Percentiles rank a stretch among this genome's conserved stretches.
phyloP scores from a whole-genome alignment of 2,329 filamentous ascomycete species.

The Stylonectria norvegica region DNA sequence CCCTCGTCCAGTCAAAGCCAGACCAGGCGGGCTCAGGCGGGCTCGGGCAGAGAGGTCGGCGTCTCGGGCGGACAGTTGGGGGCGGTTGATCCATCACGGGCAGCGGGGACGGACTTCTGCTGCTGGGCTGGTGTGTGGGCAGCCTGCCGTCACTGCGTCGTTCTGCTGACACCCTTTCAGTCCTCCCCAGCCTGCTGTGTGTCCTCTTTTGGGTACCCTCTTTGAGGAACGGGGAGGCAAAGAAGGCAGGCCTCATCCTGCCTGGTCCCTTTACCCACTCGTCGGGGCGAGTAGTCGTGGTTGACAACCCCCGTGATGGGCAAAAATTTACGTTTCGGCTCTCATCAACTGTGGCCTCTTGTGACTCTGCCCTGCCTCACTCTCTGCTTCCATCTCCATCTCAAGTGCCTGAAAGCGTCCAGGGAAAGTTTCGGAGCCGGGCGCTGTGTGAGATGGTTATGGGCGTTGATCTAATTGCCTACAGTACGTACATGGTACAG shows the following conservation, averaged over 20 bases:
- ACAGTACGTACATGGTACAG: no score
- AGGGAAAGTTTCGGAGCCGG: conserved; percentile 13
- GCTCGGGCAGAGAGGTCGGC: no score
- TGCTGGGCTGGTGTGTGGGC: conserved; percentile 11
- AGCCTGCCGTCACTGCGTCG: conserved; percentile 9
- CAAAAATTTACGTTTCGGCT: conserved; percentile 14
- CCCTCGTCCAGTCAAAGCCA: no score
- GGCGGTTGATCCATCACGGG: conserved; percentile 10
- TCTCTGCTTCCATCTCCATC: conserved; percentile 11
- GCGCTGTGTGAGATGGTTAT: no score
- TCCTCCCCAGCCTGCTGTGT: conserved; percentile 5
- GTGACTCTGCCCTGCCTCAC: conserved; percentile 19
- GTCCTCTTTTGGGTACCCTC: conserved; percentile 5
- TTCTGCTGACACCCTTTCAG: conserved; percentile 27
- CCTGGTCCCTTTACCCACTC: conserved; percentile 19
- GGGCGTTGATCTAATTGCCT: no score
- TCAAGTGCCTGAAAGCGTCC: conserved; percentile 14
- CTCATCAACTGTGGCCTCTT: conserved; percentile 6
- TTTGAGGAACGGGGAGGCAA: no score
- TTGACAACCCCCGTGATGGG: conserved; percentile 25
- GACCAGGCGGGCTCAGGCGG: no score
- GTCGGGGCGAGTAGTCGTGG: conserved; percentile 26
- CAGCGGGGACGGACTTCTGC: conserved; percentile 6
- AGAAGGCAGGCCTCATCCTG: conserved; percentile 16
- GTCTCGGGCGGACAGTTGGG: conserved; percentile 18